phyloP scores from a whole-genome alignment of 352 stramenopile genomes.

The Globisporangium heterothallicum region DNA sequence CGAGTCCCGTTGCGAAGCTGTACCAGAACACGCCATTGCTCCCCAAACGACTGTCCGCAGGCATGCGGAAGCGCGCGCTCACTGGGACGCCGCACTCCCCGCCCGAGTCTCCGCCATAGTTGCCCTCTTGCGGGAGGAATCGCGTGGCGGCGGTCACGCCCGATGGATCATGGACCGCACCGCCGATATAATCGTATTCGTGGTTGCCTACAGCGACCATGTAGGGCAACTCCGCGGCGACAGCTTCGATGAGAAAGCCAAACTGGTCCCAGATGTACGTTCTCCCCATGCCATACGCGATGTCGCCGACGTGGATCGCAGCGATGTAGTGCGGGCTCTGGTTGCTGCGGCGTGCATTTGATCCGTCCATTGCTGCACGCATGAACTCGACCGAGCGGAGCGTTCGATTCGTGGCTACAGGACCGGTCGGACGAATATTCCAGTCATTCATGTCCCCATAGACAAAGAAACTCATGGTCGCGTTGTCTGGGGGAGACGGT shows the following conservation, averaged over 20 bases:
- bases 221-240: slow-evolving; percentile 66
- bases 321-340: not conserved
- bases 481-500: not conserved
- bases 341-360: too few relatives aligned
- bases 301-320: slow-evolving; percentile 26
- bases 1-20: slow-evolving; percentile 46
- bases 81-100: slow-evolving; percentile 86
- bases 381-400: not conserved
- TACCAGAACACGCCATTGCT: slow-evolving; percentile 51
- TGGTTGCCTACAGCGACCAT: slow-evolving; percentile 67
- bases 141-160: slow-evolving; percentile 18
- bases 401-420: not conserved
- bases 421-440: slow-evolving; percentile 6
- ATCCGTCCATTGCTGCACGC: not conserved
- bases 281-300: slow-evolving; percentile 60
- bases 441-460: slow-evolving; percentile 47
- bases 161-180: too few relatives aligned
- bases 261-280: slow-evolving; percentile 87
- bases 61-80: slow-evolving; percentile 3
- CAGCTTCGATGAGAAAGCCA: slow-evolving; percentile 71
- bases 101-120: slow-evolving; percentile 42
- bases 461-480: slow-evolving; percentile 43
- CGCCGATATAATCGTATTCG: slow-evolving; percentile 5
- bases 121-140: slow-evolving; percentile 22
- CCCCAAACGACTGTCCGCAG: not conserved